These are phyloP conservation scores for Emergomyces pasteurianus DNA, from an alignment of 2,329 filamentous ascomycete species.

Conservation along the genomic window DNA sequence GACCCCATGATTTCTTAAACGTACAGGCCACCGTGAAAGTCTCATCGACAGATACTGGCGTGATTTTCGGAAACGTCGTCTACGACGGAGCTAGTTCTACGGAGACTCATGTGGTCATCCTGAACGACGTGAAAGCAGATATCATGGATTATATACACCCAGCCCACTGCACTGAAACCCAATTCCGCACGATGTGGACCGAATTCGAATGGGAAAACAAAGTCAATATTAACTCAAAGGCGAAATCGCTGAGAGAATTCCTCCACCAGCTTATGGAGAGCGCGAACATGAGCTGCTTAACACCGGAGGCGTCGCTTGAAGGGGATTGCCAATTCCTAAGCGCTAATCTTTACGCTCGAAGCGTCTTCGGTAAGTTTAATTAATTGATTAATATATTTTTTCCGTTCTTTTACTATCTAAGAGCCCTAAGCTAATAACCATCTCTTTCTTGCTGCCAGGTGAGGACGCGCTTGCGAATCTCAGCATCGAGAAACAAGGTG, in stretches of 20 bases:
- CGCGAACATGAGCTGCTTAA: slow-evolving; percentile 97
- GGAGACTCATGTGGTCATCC: slow-evolving; percentile 91
- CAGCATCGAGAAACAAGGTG: slow-evolving; percentile 95
- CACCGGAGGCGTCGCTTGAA: slow-evolving; percentile 89
- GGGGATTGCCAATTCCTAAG: slow-evolving; percentile 97
- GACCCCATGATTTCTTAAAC: slow-evolving; percentile 92
- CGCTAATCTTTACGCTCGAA: slow-evolving; percentile 90
- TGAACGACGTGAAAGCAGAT: slow-evolving; percentile 96
- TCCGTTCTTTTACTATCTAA: neutral
- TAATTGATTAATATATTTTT: neutral
- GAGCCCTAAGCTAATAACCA: slow-evolving; percentile 14
- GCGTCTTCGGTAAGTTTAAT: slow-evolving; percentile 79
- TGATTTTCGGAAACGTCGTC: slow-evolving; percentile 97
- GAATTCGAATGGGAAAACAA: slow-evolving; percentile 99
- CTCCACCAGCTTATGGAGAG: slow-evolving; percentile 89
- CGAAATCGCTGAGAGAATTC: slow-evolving; percentile 83
- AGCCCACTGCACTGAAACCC: slow-evolving; percentile 88
- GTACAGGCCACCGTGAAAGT: slow-evolving; percentile 99
- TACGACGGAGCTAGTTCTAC: slow-evolving; percentile 89
- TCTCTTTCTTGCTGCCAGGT: slow-evolving; percentile 42
- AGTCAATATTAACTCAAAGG: slow-evolving; percentile 98
- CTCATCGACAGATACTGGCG: slow-evolving; percentile 91
- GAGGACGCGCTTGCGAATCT: slow-evolving; percentile 97
- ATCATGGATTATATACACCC: slow-evolving; percentile 99
- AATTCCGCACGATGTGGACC: slow-evolving; percentile 99